A percentile compares a stretch with the other conserved stretches of the same genome.
phyloP scores from a whole-genome alignment of 2,329 filamentous ascomycete species.

The Colletotrichum destructivum region DNA sequence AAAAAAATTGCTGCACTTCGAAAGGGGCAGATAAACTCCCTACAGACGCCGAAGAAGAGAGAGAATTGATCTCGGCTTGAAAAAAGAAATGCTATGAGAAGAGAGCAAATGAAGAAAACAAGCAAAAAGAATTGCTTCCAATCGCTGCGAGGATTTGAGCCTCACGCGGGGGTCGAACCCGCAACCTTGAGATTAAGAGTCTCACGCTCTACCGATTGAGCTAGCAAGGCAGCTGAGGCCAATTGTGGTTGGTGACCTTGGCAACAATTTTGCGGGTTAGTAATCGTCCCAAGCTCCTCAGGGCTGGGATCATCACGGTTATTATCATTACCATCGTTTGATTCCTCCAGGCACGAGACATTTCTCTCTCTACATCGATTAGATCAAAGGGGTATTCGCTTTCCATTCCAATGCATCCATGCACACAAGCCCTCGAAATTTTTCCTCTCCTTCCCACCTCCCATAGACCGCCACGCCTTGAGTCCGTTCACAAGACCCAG shows the following conservation, averaged over 20 bases:
- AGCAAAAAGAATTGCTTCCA: not conserved
- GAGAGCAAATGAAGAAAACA: no score
- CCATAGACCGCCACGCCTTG: no score
- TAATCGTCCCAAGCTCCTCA: not conserved
- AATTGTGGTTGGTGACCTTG: not conserved
- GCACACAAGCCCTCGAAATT: no score
- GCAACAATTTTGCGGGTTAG: not conserved
- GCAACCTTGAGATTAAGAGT: conserved; percentile 66
- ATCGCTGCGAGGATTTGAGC: conserved; percentile 26
- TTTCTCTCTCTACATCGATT: no score
- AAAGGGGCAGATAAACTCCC: no score
- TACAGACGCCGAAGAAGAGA: no score
- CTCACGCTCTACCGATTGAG: conserved; percentile 83
- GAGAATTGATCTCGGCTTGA: no score
- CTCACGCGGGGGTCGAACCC: conserved; percentile 47
- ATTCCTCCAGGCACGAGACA: no score
- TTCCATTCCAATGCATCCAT: not conserved
- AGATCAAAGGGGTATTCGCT: conserved; percentile 15
- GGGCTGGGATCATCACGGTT: not conserved
- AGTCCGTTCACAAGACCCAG: conserved; percentile 27
- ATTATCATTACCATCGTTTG: no score
- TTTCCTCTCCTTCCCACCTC: no score
- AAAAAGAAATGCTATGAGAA: no score
- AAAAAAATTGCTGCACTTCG: no score
- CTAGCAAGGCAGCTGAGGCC: conserved; percentile 58